phyloP scores from a whole-genome alignment of 345 rosid species.

The Erysimum cheiranthoides region DNA sequence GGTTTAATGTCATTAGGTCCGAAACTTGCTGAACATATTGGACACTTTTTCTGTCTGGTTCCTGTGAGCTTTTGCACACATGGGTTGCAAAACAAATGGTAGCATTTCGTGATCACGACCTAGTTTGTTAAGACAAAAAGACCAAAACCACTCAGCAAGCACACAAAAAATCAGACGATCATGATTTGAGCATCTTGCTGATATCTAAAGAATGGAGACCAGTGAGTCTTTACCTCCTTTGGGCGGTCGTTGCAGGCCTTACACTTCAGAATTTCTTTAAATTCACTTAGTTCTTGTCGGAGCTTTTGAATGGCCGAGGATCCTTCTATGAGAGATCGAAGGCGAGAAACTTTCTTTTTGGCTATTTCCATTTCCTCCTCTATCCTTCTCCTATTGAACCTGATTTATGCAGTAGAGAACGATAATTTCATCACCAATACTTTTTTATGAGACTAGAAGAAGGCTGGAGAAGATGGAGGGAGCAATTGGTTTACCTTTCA shows the following conservation, averaged over 20 bases:
- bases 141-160: conserved; percentile 25
- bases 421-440: conserved; percentile 18
- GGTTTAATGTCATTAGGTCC: conserved; percentile 92
- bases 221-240: conserved; percentile 70
- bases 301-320: conserved; percentile 77
- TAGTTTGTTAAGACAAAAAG: conserved; percentile 46
- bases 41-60: conserved; percentile 90
- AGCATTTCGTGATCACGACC: conserved; percentile 99
- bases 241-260: conserved; percentile 82
- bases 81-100: conserved; percentile 87
- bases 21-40: conserved; percentile 79
- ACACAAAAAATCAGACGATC: neutral
- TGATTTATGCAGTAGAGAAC: conserved; percentile 35
- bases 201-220: conserved; percentile 10
- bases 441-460: neutral
- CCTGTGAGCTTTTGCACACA: conserved; percentile 77
- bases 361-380: conserved; percentile 78
- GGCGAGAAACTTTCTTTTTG: conserved; percentile 66
- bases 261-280: conserved; percentile 91
- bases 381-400: conserved; percentile 78
- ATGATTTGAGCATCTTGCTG: neutral
- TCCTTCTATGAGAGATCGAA: conserved; percentile 68
- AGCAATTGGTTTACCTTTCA: conserved; percentile 65
- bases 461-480: neutral
- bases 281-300: conserved; percentile 78